A percentile compares a stretch with the other conserved stretches of the same genome.
Conservation (phyloP, 306 rosid species). For the Cicer cuneatum region DNA sequence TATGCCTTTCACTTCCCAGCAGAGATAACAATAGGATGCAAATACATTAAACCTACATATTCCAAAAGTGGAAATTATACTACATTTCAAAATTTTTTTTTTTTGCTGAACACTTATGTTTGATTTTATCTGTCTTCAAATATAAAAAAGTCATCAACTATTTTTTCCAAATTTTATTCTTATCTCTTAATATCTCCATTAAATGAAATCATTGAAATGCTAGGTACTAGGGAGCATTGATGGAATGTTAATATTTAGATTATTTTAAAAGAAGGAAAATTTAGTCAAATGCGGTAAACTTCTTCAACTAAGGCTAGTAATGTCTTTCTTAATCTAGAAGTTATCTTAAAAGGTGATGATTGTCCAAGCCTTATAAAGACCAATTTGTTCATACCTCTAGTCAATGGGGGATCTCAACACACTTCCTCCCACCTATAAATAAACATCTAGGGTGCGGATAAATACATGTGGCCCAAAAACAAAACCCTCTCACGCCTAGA, state of each 20-base stretch:
- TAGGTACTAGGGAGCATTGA: background rate
- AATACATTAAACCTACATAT: slow-evolving; percentile 4
- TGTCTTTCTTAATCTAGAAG: background rate
- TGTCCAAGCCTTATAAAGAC: background rate
- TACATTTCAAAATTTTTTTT: background rate
- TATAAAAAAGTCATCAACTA: background rate
- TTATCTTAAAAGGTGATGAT: background rate
- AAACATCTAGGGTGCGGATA: background rate
- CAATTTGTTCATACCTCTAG: background rate
- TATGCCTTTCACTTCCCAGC: background rate
- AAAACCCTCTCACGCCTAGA: background rate
- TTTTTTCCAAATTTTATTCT: slow-evolving; percentile 6
- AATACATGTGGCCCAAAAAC: background rate
- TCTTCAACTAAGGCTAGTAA: background rate
- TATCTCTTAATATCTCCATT: background rate
- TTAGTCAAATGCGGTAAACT: background rate
- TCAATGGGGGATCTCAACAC: background rate
- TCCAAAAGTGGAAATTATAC: slow-evolving; percentile 1
- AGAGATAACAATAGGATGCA: background rate
- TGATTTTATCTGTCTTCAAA: slow-evolving; percentile 1
- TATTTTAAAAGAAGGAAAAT: slow-evolving; percentile 4
- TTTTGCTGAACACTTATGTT: background rate
- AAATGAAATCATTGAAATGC: background rate
- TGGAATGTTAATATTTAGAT: background rate
- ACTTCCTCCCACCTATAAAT: background rate